Evolutionary conservation across 805 yeast species (phyloP), one percentile per base, ranked within the genome.

Genomic region (Suhomyces sp.): DNA sequence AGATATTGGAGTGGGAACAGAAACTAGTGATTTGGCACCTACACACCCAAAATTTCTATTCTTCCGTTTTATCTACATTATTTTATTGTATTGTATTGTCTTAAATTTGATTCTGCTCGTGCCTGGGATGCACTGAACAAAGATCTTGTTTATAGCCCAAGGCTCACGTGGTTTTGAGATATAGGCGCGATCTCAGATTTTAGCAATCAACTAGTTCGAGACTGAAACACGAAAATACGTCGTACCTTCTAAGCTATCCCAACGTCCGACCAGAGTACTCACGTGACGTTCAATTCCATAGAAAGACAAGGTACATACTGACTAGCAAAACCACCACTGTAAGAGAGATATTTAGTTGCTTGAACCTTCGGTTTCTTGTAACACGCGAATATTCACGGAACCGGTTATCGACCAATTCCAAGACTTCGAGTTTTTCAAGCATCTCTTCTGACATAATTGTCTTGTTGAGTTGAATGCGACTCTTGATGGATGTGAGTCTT

Each of bases 371-470:
- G 27, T 60, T 60, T 44, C 71, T 60, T 19, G 57, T 59, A 12
- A 54, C 54, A 15, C 53, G 59, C 24, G 72, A 60, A 52, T 70
- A 66, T 46, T 66, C 66, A 27, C 57, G 56, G 46, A 73, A 69
- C 46, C 61, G 58, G 13, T 57, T 54, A 44, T 69, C 67, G 6
- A 75, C 60, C 23, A 58, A 54, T 48, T 74, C 78, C 52, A 75
- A 61, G 8, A 66, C 51, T 38, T 67, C 68, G 47, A 74, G 55
- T 54, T 68, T 69, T 12, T 59, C 62, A 5, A 58, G 56, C 49
- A 74, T 57, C 5, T 64, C 67, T n/a, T 53, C 50, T 31, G 66
- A 56, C 57, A 73, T 58, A 2, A 60, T 51, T 12, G 56, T 47
- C 55, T 72, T 73, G 54, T 64, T 63, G 13, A 55, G 53, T 15